Base-by-base conservation (phyloP, 140 eudicot species). In the Anethum foeniculum region DNA sequence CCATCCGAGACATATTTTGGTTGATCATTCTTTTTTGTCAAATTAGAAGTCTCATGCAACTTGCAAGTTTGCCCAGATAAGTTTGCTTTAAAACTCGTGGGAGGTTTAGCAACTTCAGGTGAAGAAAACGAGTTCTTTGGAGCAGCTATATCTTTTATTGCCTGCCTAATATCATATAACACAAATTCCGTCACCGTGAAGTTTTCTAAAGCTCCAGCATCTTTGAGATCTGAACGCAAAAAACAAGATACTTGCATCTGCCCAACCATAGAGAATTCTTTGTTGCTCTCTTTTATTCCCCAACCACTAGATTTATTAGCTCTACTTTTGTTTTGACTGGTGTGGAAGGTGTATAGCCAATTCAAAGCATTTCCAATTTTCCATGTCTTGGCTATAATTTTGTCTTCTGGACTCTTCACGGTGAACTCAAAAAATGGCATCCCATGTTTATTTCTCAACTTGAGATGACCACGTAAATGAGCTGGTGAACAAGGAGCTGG, bases 191-290 rank as follows among this genome's bases (percentile, higher is more conserved):
- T 89, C 86, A 88, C 87, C 90, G 88, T 90, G 43, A 89, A 89
- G 85, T 90, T 88, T 54, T 89, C 81, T 34, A 85, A 86, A 79
- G 86, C 83, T 83, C 85, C 88, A 27, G 82, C 84, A 60, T 82
- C 89, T 75, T 82, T 88, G 44, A 89, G 81, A 79, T 94, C 93
- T 28, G 94, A 85, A 82, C 96, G 89, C 65, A 90, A 85, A 78
- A 85, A 86, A 85, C 97, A 94, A 6, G 97, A 89, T 68, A 94
- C 97, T 64, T 85, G 88, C 98, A 94, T 92, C 80, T 94, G 98
- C 23, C 96, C 98, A 74, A 92, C 81, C 88, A 92, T 80, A 25
- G 85, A 28, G 25, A 90, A 92, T 80, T 89, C 98, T 85, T 84
- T 85, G 71, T 77, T 81, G 82, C 79, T 83, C 81, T 90, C 93